Evolutionary conservation across 2,329 filamentous ascomycete genomes (phyloP), one percentile per base, ranked within the genome.

Genomic region (Penicillium brevicompactum): DNA sequence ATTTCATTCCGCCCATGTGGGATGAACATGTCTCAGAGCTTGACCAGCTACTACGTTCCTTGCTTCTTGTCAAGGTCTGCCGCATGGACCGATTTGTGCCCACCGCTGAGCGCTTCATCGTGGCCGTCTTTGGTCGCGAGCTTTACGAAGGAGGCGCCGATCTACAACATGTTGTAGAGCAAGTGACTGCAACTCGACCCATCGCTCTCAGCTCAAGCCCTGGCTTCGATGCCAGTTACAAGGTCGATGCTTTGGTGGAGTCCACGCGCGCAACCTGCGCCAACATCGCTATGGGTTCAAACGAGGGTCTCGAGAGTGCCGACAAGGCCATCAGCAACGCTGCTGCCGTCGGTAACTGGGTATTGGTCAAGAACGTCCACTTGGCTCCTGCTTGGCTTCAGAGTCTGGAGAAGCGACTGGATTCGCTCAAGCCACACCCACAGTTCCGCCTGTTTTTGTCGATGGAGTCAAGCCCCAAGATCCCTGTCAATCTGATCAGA

Each of bases 231-330:
- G 95, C 95, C 51, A 96, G 91, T 72, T 99, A 97, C 86, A 99
- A 99, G 81, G 94, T 99, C 57, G 94, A 99, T 74, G 91, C 88
- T 58, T 82, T 99, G 51, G 95, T 97, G 30, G 91, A 96, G 74
- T 85, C 91, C 63, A 87, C 86, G 73, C 85, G 86, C 56, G 87
- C 91, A 49, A 87, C 85, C 51, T 99, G 94, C 78, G 92, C 92
- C 56, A 97, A 97, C 74, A 97, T 99, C 70, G 95, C 95, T 66
- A 99, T 99, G 94, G 94, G 94, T 69, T 97, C 94, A 44, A 95
- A 95, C 69, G 94, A 99, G 80, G 91, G 92, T 71, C 81, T 95
- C 16, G 87, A 92, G 55, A 94, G 87, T 59, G 94, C 94, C 16
- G 94, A 99, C 80, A 96, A 96, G 76, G 94, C 95, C 30, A 92